Base-by-base conservation (phyloP, 2,329 filamentous ascomycete species). In the Calonectria henricotiae region DNA sequence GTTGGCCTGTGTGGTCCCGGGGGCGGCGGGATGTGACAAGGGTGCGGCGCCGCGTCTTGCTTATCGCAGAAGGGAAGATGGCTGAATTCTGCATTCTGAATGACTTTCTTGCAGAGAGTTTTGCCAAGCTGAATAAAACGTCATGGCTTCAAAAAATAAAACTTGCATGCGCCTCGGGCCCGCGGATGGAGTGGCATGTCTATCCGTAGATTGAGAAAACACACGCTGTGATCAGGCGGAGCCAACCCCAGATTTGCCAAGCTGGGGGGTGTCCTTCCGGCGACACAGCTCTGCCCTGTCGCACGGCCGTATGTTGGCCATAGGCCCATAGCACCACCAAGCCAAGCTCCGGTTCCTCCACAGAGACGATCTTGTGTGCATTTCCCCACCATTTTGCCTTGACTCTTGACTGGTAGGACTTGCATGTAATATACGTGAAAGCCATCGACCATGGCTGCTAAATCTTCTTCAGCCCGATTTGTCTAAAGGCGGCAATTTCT, bases 1-100 rank as follows among this genome's bases (percentile, higher is more conserved):
- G 74, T 68, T 61, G 30, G 65, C 68, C 63, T 70, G 74, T 65
- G 61, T 20, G 20, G 20, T 23, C 67, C 69, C 65, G 55, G 44
- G 67, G 41, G 41, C 20, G 60, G 46, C 20, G 35, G 54, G 39
- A 37, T 44, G 44, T 11, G 46, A n/a, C 41, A 46, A 43, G 46
- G 44, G 58, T 43, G 39, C 65, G 25, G 66, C 44, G 61, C 54
- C 60, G 32, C 49, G 62, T 69, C 60, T 39, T 65, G 27, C 60
- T 64, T 68, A 55, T 62, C 51, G 51, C 44, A 30, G 20, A 17
- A 44, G 30, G 20, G 25, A 44, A 37, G 23, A 39, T n/a, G 41
- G 25, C 25, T 47, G 23, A 20, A 35, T 30, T 27, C 20, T 49
- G 30, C 30, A 37, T 37, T 58, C 32, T 58, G 51, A 58, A 58